Evolutionary conservation across 306 rosid genomes (phyloP), one percentile per base, ranked within the genome.

Genomic region (Styphnolobium japonicum): DNA sequence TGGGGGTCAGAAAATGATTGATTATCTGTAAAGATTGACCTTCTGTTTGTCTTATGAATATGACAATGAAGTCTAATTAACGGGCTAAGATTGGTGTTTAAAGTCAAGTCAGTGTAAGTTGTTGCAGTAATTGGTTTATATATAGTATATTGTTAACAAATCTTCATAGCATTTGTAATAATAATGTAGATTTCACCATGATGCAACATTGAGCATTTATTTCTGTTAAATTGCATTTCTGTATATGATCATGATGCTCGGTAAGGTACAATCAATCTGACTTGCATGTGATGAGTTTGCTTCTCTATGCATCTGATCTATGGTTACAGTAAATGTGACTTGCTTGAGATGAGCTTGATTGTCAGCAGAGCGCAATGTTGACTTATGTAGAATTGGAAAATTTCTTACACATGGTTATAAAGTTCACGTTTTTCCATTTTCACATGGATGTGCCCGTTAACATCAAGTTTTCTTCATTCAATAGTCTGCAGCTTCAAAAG

Each of bases 171-270:
- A 40, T 77, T 67, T 77, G 51, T 60, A 16, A 19, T 53, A 60
- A 56, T 16, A 42, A 31, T 51, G 2, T 66, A 48, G 37, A 72
- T 39, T 77, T 81, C 48, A 29, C 42, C 25, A 7, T 72, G 65
- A 51, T 81, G 76, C 52, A 57, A 49, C 4, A 9, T 21, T 66
- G 34, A 65, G 72, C 58, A 39, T 66, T 71, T 85, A 76, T 85
- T 73, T 77, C 10, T 48, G n/a, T 72, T 23, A 58, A 75, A 67
- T 78, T 65, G 40, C 19, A 42, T 66, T 72, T 52, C 33, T 81
- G 46, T 66, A 43, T 33, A 64, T 63, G 76, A 36, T 80, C 46
- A 18, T 39, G 34, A 55, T 76, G 69, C 21, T 40, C 22, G 64
- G 52, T 58, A 10, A 51, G 52, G 52, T 81, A 37, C 45, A 1